These are phyloP conservation scores for Rhynchosporium agropyri DNA, from an alignment of 2,329 filamentous ascomycete genomes.

Conservation along the genomic window DNA sequence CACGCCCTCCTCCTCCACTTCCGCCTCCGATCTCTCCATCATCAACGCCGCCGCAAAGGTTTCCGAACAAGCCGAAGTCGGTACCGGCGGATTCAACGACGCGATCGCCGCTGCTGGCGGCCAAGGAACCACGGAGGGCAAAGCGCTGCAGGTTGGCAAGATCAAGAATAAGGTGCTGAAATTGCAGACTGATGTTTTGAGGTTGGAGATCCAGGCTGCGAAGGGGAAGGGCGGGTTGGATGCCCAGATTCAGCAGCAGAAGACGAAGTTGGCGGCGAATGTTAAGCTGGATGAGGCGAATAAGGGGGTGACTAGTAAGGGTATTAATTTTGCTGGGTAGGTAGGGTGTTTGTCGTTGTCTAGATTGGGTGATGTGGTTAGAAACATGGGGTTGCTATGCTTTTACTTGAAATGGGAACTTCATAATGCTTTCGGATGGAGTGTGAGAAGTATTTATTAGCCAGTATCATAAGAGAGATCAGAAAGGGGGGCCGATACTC, in stretches of 20 bases:
- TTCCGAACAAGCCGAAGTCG: slow-evolving; percentile 57
- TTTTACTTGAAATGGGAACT: too few relatives aligned
- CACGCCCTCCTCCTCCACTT: slow-evolving; percentile 51
- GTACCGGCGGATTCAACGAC: slow-evolving; percentile 54
- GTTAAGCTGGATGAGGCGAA: slow-evolving; percentile 45
- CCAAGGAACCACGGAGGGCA: slow-evolving; percentile 44
- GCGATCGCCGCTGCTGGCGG: slow-evolving; percentile 50
- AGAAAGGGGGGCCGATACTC: too few relatives aligned
- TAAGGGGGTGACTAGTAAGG: slow-evolving; percentile 41
- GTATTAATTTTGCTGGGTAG: slow-evolving; percentile 31
- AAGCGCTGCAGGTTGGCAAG: slow-evolving; percentile 56
- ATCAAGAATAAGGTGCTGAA: slow-evolving; percentile 65
- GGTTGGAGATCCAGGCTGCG: slow-evolving; percentile 54
- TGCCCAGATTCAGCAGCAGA: slow-evolving; percentile 50
- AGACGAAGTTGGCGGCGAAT: slow-evolving; percentile 57
- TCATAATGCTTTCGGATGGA: too few relatives aligned
- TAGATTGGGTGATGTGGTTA: not conserved
- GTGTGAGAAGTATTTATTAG: too few relatives aligned
- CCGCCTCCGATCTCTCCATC: slow-evolving; percentile 52
- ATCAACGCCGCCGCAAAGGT: slow-evolving; percentile 51
- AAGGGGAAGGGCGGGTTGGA: slow-evolving; percentile 50
- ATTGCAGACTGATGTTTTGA: slow-evolving; percentile 55
- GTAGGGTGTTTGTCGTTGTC: not conserved
- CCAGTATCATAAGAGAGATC: too few relatives aligned
- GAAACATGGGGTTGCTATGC: not conserved